A percentile compares a stretch with the other conserved stretches of the same genome.
Evolutionary conservation across 768 basidiomycete genomes (phyloP).

Genomic region (Hygrocybe punicea): DNA sequence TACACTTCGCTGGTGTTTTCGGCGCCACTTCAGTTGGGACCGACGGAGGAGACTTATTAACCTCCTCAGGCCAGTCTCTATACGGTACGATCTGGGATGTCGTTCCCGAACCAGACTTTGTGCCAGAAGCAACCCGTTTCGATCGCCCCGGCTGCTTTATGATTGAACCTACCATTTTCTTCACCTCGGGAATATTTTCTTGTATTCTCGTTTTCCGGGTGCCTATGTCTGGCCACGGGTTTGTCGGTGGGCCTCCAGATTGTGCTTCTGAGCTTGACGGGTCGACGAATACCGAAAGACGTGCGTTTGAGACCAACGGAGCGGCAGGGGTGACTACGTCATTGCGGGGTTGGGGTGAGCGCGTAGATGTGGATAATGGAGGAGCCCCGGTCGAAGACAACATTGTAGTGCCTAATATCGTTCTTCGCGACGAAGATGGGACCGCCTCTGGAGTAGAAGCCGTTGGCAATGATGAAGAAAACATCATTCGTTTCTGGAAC

Average conservation of each 20-base stretch:
- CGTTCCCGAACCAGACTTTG: constrained; percentile 29
- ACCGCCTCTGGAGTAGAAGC: constrained; percentile 37
- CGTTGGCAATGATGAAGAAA: constrained; percentile 37
- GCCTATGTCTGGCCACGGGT: constrained; percentile 69
- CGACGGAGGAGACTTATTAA: constrained; percentile 37
- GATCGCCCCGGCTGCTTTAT: constrained; percentile 59
- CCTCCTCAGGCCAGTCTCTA: constrained; percentile 52
- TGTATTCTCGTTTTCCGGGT: constrained; percentile 76
- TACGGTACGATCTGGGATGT: constrained; percentile 61
- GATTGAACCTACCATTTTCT: constrained; percentile 65
- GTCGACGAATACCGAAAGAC: constrained; percentile 72
- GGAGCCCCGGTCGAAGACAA: constrained; percentile 18
- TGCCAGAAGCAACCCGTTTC: constrained; percentile 47
- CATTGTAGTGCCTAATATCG: constrained; percentile 40
- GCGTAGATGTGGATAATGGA: constrained; percentile 28
- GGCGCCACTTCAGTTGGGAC: constrained; percentile 32
- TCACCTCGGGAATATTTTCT: constrained; percentile 70
- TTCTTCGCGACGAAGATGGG: constrained; percentile 32
- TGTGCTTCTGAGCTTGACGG: constrained; percentile 49
- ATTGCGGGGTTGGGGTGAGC: constrained; percentile 25
- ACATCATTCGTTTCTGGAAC: constrained; percentile 91
- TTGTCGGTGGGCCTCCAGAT: constrained; percentile 31
- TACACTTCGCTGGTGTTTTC: constrained; percentile 25
- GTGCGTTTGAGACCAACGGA: constrained; percentile 33
- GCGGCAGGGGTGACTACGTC: constrained; percentile 22